Percentiles rank a stretch among this genome's conserved stretches.
Evolutionary conservation across 495 filamentous ascomycete species (phyloP).

Genomic region (Penicillium egyptiacum): DNA sequence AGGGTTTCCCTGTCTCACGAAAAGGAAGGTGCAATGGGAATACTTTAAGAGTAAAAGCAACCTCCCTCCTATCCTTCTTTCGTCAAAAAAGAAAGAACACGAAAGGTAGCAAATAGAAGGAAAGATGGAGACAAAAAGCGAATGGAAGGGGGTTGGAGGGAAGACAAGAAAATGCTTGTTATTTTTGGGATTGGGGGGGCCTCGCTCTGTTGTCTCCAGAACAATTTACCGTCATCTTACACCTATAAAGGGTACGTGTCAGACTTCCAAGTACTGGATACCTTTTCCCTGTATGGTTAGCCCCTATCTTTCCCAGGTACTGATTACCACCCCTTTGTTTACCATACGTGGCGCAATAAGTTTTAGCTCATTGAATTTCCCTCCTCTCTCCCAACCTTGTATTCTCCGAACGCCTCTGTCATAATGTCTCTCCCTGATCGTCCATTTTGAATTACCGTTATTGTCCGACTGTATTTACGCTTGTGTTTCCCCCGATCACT

Average conservation of each 20-base stretch:
- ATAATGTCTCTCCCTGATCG: background rate
- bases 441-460: constrained; percentile 10
- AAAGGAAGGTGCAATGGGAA: constrained; percentile 27
- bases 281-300: constrained; percentile 8
- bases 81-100: constrained; percentile 28
- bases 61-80: constrained; percentile 24
- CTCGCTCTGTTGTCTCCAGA: constrained; percentile 17
- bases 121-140: constrained; percentile 38
- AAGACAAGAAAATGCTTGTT: constrained; percentile 33
- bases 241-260: constrained; percentile 18
- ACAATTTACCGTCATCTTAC: constrained; percentile 34
- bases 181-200: constrained; percentile 42
- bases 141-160: constrained; percentile 26
- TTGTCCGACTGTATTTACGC: constrained; percentile 13
- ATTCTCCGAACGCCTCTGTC: background rate
- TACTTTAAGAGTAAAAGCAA: constrained; percentile 26
- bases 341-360: constrained; percentile 9
- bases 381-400: background rate
- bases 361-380: background rate
- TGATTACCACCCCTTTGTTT: constrained; percentile 14
- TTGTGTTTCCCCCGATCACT: constrained; percentile 10
- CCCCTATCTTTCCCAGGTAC: constrained; percentile 12
- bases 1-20: background rate
- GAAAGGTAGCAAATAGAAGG: constrained; percentile 24
- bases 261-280: constrained; percentile 18